Percentiles rank a stretch among this genome's conserved stretches.
These are phyloP conservation scores for Aspergillus spinulosporus DNA, from an alignment of 2,329 filamentous ascomycete genomes.

Conservation along the genomic window DNA sequence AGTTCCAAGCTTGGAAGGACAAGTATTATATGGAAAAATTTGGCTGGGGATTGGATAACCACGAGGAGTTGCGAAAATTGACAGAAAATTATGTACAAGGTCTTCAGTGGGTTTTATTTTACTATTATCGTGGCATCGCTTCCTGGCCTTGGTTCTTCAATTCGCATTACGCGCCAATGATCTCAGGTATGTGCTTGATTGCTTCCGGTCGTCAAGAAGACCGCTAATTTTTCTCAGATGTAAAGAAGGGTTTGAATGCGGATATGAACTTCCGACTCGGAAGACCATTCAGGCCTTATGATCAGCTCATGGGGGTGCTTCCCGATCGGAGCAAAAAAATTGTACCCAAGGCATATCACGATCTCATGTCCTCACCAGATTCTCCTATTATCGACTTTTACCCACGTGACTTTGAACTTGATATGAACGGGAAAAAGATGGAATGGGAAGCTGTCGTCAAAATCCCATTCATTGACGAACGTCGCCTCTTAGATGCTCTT, in stretches of 20 bases:
- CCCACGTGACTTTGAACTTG: slow-evolving; percentile 90
- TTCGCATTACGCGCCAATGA: slow-evolving; percentile 97
- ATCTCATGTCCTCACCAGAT: slow-evolving; percentile 84
- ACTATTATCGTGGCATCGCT: slow-evolving; percentile 95
- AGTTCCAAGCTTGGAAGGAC: slow-evolving; percentile 91
- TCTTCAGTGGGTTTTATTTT: slow-evolving; percentile 95
- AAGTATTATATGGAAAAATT: slow-evolving; percentile 92
- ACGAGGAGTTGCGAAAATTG: slow-evolving; percentile 75
- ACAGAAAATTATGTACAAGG: slow-evolving; percentile 97
- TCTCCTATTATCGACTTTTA: slow-evolving; percentile 99
- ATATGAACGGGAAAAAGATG: slow-evolving; percentile 99
- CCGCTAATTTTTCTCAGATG: slow-evolving; percentile 58
- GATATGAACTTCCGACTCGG: slow-evolving; percentile 91
- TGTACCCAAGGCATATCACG: slow-evolving; percentile 82
- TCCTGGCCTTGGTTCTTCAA: slow-evolving; percentile 98
- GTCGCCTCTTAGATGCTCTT: slow-evolving; percentile 81
- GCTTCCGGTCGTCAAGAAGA: not conserved
- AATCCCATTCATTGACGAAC: slow-evolving; percentile 97
- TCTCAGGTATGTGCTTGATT: slow-evolving; percentile 63
- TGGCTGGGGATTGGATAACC: slow-evolving; percentile 78
- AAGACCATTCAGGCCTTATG: slow-evolving; percentile 90
- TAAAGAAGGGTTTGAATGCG: slow-evolving; percentile 81
- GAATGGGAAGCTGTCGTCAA: slow-evolving; percentile 99
- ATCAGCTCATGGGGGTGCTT: slow-evolving; percentile 97
- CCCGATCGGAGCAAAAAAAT: slow-evolving; percentile 97